Evolutionary conservation across 2,329 filamentous ascomycete genomes (phyloP), one percentile per base, ranked within the genome.

Genomic region (Leptographium galeiforme): DNA sequence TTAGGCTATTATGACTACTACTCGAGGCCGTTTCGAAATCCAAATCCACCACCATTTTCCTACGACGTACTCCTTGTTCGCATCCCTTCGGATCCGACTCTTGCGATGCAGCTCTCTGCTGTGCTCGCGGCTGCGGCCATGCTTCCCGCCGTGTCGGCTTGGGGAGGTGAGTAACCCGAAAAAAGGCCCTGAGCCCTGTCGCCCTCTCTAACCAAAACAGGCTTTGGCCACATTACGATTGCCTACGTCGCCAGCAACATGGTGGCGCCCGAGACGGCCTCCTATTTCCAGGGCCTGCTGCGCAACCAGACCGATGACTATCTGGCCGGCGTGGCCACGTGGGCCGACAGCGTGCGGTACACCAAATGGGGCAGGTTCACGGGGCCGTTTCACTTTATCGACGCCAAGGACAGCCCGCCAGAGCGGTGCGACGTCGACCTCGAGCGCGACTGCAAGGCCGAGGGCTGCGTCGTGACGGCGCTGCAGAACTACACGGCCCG

Each of bases 261-360:
- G 60, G 78, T 85, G 50, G 66, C 74, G 52, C 70, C 76, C 39
- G 64, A 71, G 34, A 85, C 81, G 14, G 69, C 77, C 25, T 57
- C 67, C 41, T 78, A 77, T 63, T 76, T 85, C 61, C 75, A 84
- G 62, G 63, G 67, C 6, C 69, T 85, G 50, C 71, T 85, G 44
- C 66, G 72, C 57, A 78, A 76, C 63, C 63, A 74, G 39, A 74
- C 74, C 2, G 65, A 69, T 53, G 73, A 79, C 60, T 84, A 83
- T 61, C 72, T 85, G 32, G 80, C 81, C 48, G 72, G 72, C 54
- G 75, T 84, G 4, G 81, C 82, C 4, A 79, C 79, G 11, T 85
- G 82, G 82, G 81, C 82, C 34, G 82, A 85, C 67, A 80, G 73
- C 41, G 73, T 82, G 64, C 74, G 81, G 30, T 84, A 85, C 67